Conservation (phyloP, 768 basidiomycete genomes). For the Naematelia aurantialba region DNA sequence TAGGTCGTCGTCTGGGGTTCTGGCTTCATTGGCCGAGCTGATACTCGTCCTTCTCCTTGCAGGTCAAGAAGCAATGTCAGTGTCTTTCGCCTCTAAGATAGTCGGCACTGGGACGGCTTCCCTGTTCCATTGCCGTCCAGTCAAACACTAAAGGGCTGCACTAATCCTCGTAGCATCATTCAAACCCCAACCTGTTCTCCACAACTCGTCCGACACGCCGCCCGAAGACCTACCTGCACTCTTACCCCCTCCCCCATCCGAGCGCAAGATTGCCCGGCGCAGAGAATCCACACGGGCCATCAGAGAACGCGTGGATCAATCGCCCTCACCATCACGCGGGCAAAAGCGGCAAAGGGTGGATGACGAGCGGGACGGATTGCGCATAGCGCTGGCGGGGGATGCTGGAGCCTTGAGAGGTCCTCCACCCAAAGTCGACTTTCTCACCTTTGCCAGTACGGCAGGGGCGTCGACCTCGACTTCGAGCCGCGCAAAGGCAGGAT, state of each 20-base stretch:
- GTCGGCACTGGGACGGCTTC: no score
- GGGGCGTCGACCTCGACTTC: conserved; percentile 1
- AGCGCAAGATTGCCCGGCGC: conserved; percentile 38
- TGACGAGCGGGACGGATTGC: conserved; percentile 15
- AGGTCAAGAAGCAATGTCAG: conserved; percentile 30
- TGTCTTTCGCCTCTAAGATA: background rate
- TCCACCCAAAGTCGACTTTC: conserved; percentile 15
- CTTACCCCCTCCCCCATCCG: conserved; percentile 43
- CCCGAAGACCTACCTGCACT: conserved; percentile 32
- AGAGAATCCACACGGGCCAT: conserved; percentile 37
- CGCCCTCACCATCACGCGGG: conserved; percentile 14
- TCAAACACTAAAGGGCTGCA: background rate
- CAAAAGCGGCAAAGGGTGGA: conserved; percentile 13
- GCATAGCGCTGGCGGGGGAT: background rate
- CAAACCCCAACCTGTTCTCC: conserved; percentile 32
- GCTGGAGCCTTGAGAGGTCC: background rate
- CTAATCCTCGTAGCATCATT: conserved; percentile 17
- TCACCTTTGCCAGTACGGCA: conserved; percentile 10
- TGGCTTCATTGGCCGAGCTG: conserved; percentile 1
- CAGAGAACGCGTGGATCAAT: conserved; percentile 21
- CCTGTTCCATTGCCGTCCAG: background rate
- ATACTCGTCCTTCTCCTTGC: background rate
- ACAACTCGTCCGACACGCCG: conserved; percentile 29
- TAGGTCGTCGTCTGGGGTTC: conserved; percentile 5
- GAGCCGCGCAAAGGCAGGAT: conserved; percentile 12